These are phyloP conservation scores for Discostella pseudostelligera DNA, from an alignment of 108 stramenopile genomes.

Conservation along the genomic window DNA sequence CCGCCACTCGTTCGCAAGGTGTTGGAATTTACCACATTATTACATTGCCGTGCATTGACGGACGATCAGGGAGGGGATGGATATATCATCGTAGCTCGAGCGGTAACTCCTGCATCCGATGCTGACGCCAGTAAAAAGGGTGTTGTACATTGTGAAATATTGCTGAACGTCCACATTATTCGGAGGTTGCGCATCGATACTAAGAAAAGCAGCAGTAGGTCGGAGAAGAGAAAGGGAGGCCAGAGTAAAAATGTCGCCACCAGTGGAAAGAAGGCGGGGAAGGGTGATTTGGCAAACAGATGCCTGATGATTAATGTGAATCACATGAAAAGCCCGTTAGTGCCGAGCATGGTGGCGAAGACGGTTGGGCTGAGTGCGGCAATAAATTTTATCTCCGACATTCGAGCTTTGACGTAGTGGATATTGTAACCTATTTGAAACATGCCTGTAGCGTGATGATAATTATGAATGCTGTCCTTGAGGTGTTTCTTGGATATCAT, in stretches of 20 bases:
- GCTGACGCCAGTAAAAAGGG: constrained; percentile 27
- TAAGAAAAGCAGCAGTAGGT: constrained; percentile 9
- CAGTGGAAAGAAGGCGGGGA: constrained; percentile 43
- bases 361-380: constrained; percentile 66
- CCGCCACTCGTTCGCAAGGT: constrained; percentile 66
- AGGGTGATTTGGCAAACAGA: constrained; percentile 43
- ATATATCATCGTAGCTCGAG: constrained; percentile 73
- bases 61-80: constrained; percentile 66
- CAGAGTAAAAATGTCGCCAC: constrained; percentile 18
- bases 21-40: constrained; percentile 59
- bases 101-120: constrained; percentile 49
- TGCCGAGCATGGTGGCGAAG: constrained; percentile 74
- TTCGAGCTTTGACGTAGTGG: constrained; percentile 22
- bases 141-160: constrained; percentile 40
- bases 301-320: constrained; percentile 77
- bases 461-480: neutral
- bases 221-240: constrained; percentile 3
- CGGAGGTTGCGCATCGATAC: constrained; percentile 20
- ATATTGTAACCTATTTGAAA: no score
- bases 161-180: constrained; percentile 50
- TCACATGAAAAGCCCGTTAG: constrained; percentile 73
- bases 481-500: no score
- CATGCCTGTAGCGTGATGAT: no score
- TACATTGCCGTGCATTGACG: constrained; percentile 66
- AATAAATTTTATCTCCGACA: constrained; percentile 54